phyloP scores from a whole-genome alignment of 2,329 filamentous ascomycete genomes.

The Fusarium decemcellulare region DNA sequence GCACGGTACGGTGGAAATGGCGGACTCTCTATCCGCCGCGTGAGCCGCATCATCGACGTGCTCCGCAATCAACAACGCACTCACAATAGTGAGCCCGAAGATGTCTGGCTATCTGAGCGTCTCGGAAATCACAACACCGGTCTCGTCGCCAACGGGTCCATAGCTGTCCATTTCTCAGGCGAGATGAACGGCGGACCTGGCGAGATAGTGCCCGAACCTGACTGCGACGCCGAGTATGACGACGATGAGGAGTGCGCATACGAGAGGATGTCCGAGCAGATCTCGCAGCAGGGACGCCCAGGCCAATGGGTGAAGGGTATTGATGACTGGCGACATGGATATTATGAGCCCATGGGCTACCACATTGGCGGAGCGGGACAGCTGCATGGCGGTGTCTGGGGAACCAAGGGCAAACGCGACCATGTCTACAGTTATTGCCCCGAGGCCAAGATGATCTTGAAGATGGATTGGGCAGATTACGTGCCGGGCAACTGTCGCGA shows the following conservation, averaged over 20 bases:
- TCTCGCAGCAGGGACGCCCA: neutral
- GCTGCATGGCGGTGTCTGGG: constrained; percentile 64
- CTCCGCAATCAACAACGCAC: constrained; percentile 63
- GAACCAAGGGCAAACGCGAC: constrained; percentile 55
- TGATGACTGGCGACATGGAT: constrained; percentile 65
- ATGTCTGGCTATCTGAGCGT: constrained; percentile 69
- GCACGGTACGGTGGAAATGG: constrained; percentile 65
- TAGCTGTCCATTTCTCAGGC: constrained; percentile 64
- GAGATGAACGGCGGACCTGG: constrained; percentile 59
- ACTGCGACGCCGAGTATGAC: neutral
- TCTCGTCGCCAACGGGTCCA: constrained; percentile 65
- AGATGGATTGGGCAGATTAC: constrained; percentile 67
- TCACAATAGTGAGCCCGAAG: constrained; percentile 64
- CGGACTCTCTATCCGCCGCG: constrained; percentile 67
- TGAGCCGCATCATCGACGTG: constrained; percentile 66
- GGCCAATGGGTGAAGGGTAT: constrained; percentile 58
- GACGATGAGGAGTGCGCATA: neutral
- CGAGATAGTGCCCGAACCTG: constrained; percentile 9
- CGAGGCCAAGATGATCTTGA: constrained; percentile 70
- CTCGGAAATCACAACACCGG: constrained; percentile 62
- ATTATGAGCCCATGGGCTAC: constrained; percentile 72
- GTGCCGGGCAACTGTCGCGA: constrained; percentile 62
- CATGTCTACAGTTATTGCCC: constrained; percentile 71
- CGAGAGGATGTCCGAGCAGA: neutral
- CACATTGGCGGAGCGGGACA: constrained; percentile 65